Base-by-base conservation (phyloP, 257 asterid genomes). In the Leptodermis oblonga region DNA sequence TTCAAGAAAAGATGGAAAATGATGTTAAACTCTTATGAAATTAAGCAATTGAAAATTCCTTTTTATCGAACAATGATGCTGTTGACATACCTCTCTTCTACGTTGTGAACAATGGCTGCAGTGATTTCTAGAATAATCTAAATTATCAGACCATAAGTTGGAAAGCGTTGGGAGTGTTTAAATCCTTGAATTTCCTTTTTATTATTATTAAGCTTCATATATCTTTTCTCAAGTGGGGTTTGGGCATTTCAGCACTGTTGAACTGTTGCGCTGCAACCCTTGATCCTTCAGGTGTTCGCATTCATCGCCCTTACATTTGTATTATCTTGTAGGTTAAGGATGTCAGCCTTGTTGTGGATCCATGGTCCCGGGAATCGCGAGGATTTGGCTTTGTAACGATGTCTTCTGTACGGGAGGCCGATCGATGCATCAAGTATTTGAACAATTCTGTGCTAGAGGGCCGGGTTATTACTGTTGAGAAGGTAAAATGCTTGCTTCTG, bases 371-470 rank as follows among this genome's bases (percentile, higher is more conserved):
- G 54, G 94, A 92, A 74, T 86, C 97, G 42, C 92, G 97, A 36
- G 98, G 98, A 67, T 92, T 92, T 79, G 93, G 96, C 72, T 92
- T 92, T 58, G 95, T 92, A 69, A 83, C 96, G 1, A 88, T 92
- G 98, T 82, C 97, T 1, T 65, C 74, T 22, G 72, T 90, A 72
- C 46, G 80, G 56, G 97, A 87, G 60, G 98, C 97, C 20, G 82
- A 88, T 0, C 76, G 89, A 49, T 92, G 98, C 83, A 77, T 92
- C 71, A 88, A 88, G 84, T 78, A 90, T 77, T 81, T 92, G 86
- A 88, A 90, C 68, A 85, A 85, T 49, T 85, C 98, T 23, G 89
- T 90, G 49, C 97, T 92, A 67, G 90, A 87, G 52, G 95, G 98
- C 72, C 81, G 95, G 77, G 96, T 88, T 54, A 88, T 92, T 20